These are phyloP conservation scores for Fusarium austroafricanum DNA, from an alignment of 2,329 filamentous ascomycete species.

Conservation along the genomic window DNA sequence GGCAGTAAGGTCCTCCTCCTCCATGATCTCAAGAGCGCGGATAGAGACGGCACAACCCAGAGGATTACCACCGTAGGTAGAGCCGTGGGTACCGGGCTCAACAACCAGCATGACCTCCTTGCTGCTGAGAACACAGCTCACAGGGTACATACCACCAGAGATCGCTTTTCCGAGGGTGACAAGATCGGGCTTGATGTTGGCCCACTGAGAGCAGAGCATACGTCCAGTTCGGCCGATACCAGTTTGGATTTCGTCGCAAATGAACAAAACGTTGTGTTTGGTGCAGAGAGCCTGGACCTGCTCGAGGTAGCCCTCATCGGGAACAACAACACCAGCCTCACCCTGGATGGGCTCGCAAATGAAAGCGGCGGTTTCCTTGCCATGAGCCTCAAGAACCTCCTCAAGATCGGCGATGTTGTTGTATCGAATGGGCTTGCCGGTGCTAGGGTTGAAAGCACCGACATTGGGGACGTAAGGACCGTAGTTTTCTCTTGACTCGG, in stretches of 20 bases:
- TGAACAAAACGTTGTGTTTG: constrained; percentile 94
- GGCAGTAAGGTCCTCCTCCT: constrained; percentile 89
- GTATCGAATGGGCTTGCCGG: constrained; percentile 37
- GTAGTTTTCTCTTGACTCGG: constrained; percentile 96
- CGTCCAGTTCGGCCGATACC: constrained; percentile 95
- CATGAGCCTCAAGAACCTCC: constrained; percentile 36
- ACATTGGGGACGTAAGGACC: constrained; percentile 94
- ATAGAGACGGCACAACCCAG: constrained; percentile 96
- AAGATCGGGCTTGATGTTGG: constrained; percentile 93
- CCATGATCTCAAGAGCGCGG: constrained; percentile 90
- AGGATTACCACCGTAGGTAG: constrained; percentile 98
- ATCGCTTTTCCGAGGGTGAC: constrained; percentile 97
- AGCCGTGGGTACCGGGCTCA: constrained; percentile 96
- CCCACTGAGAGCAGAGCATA: constrained; percentile 95
- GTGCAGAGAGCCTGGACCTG: constrained; percentile 87
- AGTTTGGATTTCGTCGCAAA: constrained; percentile 99
- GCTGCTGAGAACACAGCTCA: constrained; percentile 88
- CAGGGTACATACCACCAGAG: constrained; percentile 98
- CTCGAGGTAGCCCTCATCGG: constrained; percentile 80
- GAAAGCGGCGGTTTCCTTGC: constrained; percentile 37
- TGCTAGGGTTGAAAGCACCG: constrained; percentile 65
- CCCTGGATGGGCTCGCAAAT: constrained; percentile 65
- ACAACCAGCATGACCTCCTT: constrained; percentile 96
- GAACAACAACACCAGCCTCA: constrained; percentile 96
- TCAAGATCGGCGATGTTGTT: constrained; percentile 40